Percentiles rank a stretch among this genome's conserved stretches.
Conservation (phyloP, 2,329 filamentous ascomycete species). For the Neofusicoccum kwambonambiense region DNA sequence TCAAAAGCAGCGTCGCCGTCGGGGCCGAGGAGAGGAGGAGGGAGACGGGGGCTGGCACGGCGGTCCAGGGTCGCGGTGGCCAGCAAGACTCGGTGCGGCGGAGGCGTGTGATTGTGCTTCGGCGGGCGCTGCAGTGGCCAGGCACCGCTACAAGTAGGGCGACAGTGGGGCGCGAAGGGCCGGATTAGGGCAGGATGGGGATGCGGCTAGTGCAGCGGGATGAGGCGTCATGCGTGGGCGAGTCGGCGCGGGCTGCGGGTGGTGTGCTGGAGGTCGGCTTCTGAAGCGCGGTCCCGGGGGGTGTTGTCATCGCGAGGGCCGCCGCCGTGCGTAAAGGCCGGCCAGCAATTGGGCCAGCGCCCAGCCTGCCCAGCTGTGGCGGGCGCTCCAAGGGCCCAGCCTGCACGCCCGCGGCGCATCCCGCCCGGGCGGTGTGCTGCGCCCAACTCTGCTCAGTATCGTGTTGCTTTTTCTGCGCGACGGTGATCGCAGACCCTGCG, state of each 20-base stretch:
- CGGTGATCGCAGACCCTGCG: conserved; percentile 1
- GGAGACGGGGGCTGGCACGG: neutral
- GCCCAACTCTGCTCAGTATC: neutral
- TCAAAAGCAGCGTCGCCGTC: conserved; percentile 13
- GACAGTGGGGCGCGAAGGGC: neutral
- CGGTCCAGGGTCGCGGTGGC: conserved; percentile 18
- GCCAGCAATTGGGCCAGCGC: neutral
- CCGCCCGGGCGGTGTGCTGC: neutral
- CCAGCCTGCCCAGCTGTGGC: conserved; percentile 1
- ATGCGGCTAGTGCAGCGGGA: conserved; percentile 2
- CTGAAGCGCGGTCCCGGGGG: neutral
- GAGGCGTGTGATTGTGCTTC: neutral
- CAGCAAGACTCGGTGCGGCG: neutral
- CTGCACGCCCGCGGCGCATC: neutral
- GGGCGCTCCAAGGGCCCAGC: neutral
- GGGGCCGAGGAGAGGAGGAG: neutral
- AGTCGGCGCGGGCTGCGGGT: neutral
- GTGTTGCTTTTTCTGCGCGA: neutral
- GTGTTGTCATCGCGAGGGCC: neutral
- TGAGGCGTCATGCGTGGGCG: conserved; percentile 10
- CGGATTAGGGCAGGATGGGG: neutral
- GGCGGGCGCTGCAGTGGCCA: neutral
- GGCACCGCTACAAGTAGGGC: conserved; percentile 8
- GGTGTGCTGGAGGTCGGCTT: neutral
- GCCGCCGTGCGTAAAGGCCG: neutral